A percentile compares a stretch with the other conserved stretches of the same genome.
Conservation (phyloP, 805 yeast species). For the Monosporozyma aquatica region DNA sequence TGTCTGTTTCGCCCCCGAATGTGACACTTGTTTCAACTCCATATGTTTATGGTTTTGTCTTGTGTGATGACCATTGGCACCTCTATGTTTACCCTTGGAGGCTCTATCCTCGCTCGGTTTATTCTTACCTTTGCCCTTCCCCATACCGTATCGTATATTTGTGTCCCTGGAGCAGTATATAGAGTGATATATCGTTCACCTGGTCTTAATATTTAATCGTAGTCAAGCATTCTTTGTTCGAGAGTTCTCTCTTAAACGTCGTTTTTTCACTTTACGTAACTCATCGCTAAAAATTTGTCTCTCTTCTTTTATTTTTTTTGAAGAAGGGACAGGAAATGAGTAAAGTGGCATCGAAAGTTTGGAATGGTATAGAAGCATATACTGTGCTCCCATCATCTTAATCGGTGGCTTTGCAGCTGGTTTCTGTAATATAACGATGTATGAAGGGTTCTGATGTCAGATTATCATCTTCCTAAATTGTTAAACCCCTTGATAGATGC, state of each 20-base stretch:
- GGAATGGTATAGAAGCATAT: too few relatives aligned
- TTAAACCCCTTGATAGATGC: conserved; percentile 57
- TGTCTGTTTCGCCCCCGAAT: conserved; percentile 27
- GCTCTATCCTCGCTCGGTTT: conserved; percentile 36
- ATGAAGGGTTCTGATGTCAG: conserved; percentile 7
- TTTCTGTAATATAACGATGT: too few relatives aligned
- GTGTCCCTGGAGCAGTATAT: too few relatives aligned
- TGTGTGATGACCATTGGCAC: conserved; percentile 49
- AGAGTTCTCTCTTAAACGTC: too few relatives aligned
- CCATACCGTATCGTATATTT: conserved; percentile 4
- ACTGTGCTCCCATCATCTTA: too few relatives aligned
- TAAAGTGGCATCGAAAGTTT: too few relatives aligned
- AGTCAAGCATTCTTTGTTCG: too few relatives aligned
- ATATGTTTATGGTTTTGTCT: conserved; percentile 42
- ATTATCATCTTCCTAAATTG: conserved; percentile 43
- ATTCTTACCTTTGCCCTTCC: conserved; percentile 37
- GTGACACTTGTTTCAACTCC: conserved; percentile 29
- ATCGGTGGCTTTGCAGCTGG: too few relatives aligned
- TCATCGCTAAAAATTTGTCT: conserved; percentile 1
- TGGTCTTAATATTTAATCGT: too few relatives aligned
- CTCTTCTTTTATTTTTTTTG: neutral
- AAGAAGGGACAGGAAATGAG: neutral
- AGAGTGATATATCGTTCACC: too few relatives aligned
- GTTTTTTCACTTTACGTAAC: too few relatives aligned
- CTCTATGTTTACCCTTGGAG: conserved; percentile 21